A percentile compares a stretch with the other conserved stretches of the same genome.
Evolutionary conservation across 2,329 filamentous ascomycete genomes (phyloP).

Genomic region (Neonectria faginata): DNA sequence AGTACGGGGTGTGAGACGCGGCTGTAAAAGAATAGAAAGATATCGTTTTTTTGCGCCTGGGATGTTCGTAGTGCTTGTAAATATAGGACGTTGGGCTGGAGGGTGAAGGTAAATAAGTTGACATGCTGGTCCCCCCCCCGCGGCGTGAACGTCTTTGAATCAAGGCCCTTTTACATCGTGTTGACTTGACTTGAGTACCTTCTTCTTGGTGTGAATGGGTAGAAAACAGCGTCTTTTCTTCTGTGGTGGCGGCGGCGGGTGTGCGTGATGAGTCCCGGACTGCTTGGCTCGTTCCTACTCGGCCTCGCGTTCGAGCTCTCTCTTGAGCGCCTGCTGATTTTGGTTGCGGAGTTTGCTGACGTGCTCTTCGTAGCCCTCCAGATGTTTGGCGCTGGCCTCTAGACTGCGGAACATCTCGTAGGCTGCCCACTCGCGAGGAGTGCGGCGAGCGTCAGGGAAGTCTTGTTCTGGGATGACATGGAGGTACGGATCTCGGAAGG

Average conservation of each 20-base stretch:
- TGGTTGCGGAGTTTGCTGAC: conserved; percentile 23
- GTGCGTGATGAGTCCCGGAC: conserved; percentile 9
- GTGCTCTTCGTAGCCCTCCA: conserved; percentile 44
- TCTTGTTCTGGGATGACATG: conserved; percentile 30
- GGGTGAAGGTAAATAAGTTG: conserved; percentile 49
- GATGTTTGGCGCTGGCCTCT: conserved; percentile 31
- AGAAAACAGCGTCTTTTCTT: conserved; percentile 29
- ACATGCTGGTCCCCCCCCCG: conserved; percentile 42
- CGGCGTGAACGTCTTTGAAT: conserved; percentile 35
- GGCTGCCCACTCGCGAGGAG: conserved; percentile 41
- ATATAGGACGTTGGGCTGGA: conserved; percentile 53
- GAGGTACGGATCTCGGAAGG: conserved; percentile 22
- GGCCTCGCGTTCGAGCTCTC: conserved; percentile 35
- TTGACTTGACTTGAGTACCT: conserved; percentile 1
- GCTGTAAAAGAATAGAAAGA: conserved; percentile 54
- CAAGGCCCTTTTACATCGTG: conserved; percentile 28
- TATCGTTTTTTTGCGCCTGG: conserved; percentile 47
- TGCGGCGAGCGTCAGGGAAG: conserved; percentile 31
- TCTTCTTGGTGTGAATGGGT: conserved; percentile 27
- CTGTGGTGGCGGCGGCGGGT: conserved; percentile 1
- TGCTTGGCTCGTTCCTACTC: conserved; percentile 34
- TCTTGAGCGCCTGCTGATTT: conserved; percentile 42
- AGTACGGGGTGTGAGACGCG: conserved; percentile 64
- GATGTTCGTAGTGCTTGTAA: conserved; percentile 53
- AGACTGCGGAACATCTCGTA: conserved; percentile 39